Base-by-base conservation (phyloP, 1,139 yeast genomes). In the Taphrina deformans region DNA sequence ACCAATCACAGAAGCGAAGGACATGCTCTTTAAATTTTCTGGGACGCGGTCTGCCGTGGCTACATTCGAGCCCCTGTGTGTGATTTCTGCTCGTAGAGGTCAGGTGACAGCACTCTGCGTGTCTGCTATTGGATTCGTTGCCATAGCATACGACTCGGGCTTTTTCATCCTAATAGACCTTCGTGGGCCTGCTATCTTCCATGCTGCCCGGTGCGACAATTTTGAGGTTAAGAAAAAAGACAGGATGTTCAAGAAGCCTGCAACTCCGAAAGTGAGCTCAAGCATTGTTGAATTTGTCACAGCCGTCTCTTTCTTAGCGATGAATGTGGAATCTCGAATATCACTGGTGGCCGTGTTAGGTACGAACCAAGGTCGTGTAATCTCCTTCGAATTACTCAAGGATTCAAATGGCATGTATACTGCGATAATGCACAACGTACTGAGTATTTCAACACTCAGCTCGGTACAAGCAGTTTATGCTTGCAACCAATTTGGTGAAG, bases 171-270 rank as follows among this genome's bases (percentile, higher is more conserved):
- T 93, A 0, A 78, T 95, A 69, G 98, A 93, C 75, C 80, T 90
- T 66, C 80, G 97, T 67, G 96, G 96, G 0, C 96, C 96, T 0
- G 90, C 91, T 0, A 79, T 89, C 1, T 88, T 92, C 33, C 83
- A 80, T 71, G 81, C 84, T 69, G 85, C 80, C n/a, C 76, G 58
- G 12, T 44, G 71, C 40, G 66, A 56, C 21, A 45, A 55, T 18
- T 38, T 66, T 21, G 68, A 64, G 55, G 29, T n/a, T 27, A 41
- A 52, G 55, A 45, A 63, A 24, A 52, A 48, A 31, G 50, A 62
- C 16, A 51, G 60, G 12, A 58, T 50, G 56, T 35, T 68, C 21
- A 71, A 71, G 46, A 74, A 75, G 70, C 78, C 87, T 1, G 88
- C 96, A 0, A 74, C 82, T 1, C 75, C 89, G 66, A 93, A 89